Base-by-base conservation (phyloP, 768 basidiomycete genomes). In the Suillus decipiens region DNA sequence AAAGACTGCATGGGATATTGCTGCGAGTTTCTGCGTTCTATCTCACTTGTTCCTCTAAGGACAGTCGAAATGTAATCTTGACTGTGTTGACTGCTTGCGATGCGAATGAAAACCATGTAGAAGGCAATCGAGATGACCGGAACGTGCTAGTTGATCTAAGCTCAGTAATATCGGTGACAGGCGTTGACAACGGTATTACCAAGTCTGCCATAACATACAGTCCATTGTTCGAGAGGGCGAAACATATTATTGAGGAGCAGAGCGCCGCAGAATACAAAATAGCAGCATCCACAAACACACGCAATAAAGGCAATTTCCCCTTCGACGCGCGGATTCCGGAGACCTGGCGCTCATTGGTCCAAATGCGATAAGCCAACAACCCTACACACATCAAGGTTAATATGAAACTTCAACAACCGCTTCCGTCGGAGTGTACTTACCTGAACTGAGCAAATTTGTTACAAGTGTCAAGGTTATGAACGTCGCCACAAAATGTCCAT, bases 71-170 rank as follows among this genome's bases (percentile, higher is more conserved):
- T 8, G 14, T 55, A 36, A 15, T 5, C 14, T 22, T 4, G 14
- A 19, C 1, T 33, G 17, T 33, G 22, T 17, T 24, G 36, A 24
- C 3, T 55, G 22, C 24, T 24, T 5, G 54, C 50, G 3, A 64
- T 15, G 14, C 63, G 62, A 31, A 63, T 63, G 58, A 63, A 39
- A 17, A 63, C 62, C 62, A 61, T 64, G 41, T 61, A 64, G 63
- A 63, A 63, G 24, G 63, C 37, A 61, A 61, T 64, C 7, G 63
- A 64, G 31, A 63, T 53, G 45, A 61, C 34, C n/a, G 62, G 62
- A 1, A 17, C 19, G 6, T 51, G n/a, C 62, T 61, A 37, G 54
- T 37, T 37, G 14, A 56, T 15, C 7, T 8, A 24, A 37, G 9
- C 15, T 56, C 15, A 37, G 54, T 24, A 8, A 37, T 37, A 6